Evolutionary conservation across 2,329 filamentous ascomycete species (phyloP), one percentile per base, ranked within the genome.

Genomic region (Rhynchosporium agropyri): DNA sequence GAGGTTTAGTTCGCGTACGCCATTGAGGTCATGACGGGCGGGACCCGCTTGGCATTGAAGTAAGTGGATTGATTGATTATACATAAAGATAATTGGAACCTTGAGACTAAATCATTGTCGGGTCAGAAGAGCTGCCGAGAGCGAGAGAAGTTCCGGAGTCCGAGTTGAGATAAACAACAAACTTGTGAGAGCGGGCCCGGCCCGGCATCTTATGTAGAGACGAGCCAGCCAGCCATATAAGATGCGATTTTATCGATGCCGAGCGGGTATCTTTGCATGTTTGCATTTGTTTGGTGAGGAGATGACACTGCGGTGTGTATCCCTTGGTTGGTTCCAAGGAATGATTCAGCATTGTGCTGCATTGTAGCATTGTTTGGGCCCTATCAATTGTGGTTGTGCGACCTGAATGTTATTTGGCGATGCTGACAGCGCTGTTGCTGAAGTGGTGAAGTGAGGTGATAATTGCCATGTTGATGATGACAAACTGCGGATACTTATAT

Each of bases 261-360:
- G 6, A 12, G 36, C 38, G 36, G 26, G 29, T 20, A 20, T 20
- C 20, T 20, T 20, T 20, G 20, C 20, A 20, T 20, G 20, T 20
- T 20, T 20, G 20, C 20, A 20, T 20, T 20, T 20, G 20, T 20
- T 20, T 20, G 20, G 20, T 1, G 20, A 20, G 20, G 20, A 20
- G 20, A 20, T 20, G 33, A 28, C 28, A n/a, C 10, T 54, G 20
- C 33, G 26, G 29, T 13, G 20, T 8, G n/a, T 12, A 4, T 7
- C 6, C 12, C 5, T n/a, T 15, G 29, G 45, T 57, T 57, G 54
- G 54, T n/a, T 26, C 12, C 4, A 7, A 4, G 7, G 54, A 33
- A 31, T 46, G 54, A 57, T 57, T 45, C 54, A 57, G 54, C 54
- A 33, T 3, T 4, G 12, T 57, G 54, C 54, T 57, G 54, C 54